These are phyloP conservation scores for Adansonia gregorii DNA, from an alignment of 441 rosid genomes.

Conservation along the genomic window DNA sequence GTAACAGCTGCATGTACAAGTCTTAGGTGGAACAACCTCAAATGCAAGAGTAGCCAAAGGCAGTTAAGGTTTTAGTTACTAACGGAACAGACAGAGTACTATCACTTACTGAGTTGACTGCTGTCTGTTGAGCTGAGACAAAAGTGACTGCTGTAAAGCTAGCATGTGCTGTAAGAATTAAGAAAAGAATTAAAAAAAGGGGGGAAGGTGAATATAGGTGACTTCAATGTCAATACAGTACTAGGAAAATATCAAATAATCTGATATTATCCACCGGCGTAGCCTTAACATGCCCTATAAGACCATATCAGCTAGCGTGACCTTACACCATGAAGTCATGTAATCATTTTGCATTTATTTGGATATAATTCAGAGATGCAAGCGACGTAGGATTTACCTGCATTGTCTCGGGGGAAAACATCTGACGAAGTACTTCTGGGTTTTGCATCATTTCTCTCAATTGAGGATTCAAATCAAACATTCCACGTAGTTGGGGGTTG, in stretches of 20 bases:
- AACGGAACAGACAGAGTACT: not conserved
- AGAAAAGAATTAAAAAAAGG: not conserved
- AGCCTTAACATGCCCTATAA: slow-evolving; percentile 16
- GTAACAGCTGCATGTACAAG: not conserved
- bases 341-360: not conserved
- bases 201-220: slow-evolving; percentile 23
- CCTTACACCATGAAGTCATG: slow-evolving; percentile 5
- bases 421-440: slow-evolving; percentile 68
- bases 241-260: not conserved
- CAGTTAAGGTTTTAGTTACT: slow-evolving; percentile 6
- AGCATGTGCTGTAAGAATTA: slow-evolving; percentile 54
- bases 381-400: slow-evolving; percentile 44
- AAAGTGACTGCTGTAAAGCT: slow-evolving; percentile 55
- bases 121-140: slow-evolving; percentile 51
- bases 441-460: slow-evolving; percentile 79
- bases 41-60: not conserved
- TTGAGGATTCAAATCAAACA: slow-evolving; percentile 66
- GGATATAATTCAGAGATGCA: slow-evolving; percentile 1
- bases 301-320: slow-evolving; percentile 17
- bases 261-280: not conserved
- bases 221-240: not conserved
- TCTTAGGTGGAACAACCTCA: not conserved
- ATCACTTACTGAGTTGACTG: slow-evolving; percentile 52
- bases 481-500: slow-evolving; percentile 64
- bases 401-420: slow-evolving; percentile 68